A percentile compares a stretch with the other conserved stretches of the same genome.
Evolutionary conservation across 257 asterid species (phyloP).

Genomic region (Przewalskia tangutica): DNA sequence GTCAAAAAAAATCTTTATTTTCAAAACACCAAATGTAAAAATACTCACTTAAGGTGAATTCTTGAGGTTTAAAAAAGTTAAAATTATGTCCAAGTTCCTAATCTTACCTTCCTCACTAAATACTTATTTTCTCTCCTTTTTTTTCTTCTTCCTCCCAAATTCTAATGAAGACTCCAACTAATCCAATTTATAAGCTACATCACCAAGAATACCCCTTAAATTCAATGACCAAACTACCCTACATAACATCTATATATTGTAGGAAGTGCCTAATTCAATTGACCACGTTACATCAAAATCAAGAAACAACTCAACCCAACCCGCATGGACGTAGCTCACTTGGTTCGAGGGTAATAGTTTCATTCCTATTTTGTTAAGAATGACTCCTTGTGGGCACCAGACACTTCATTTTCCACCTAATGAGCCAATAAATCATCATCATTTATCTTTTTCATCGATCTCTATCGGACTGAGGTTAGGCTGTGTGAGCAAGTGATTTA

Average conservation of each 20-base stretch:
- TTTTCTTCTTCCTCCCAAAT: no score
- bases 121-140: background rate
- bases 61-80: background rate
- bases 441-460: no score
- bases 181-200: background rate
- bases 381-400: no score
- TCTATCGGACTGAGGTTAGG: no score
- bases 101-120: background rate
- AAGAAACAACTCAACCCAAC: constrained; percentile 4
- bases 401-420: no score
- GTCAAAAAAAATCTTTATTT: background rate
- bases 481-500: no score
- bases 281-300: constrained; percentile 9
- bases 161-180: background rate
- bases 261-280: background rate
- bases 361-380: no score
- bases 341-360: no score
- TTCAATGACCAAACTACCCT: background rate
- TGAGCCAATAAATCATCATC: no score
- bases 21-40: background rate
- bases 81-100: no score
- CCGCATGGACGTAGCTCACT: no score
- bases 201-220: background rate
- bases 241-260: background rate
- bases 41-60: background rate